A percentile compares a stretch with the other conserved stretches of the same genome.
Evolutionary conservation across 768 basidiomycete species (phyloP).

Genomic region (button mushroom (Agaricus bisporus)): DNA sequence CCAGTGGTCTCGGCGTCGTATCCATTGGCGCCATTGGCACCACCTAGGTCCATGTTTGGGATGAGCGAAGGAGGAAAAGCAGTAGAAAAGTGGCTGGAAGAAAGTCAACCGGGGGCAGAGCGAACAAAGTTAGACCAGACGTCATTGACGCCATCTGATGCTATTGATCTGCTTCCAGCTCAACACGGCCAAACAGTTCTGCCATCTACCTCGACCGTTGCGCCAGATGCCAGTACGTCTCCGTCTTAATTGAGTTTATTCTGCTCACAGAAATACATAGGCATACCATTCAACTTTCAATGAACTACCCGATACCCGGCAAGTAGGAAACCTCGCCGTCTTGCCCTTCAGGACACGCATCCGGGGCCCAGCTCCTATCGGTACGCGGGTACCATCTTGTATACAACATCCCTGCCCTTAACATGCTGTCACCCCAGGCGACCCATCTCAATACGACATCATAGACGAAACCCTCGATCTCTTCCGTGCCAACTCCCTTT

Average conservation of each 20-base stretch:
- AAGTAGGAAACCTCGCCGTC: constrained; percentile 85
- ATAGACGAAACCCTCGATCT: constrained; percentile 95
- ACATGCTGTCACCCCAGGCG: constrained; percentile 43
- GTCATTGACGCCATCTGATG: constrained; percentile 9
- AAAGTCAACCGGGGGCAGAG: background rate
- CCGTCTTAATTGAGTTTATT: constrained; percentile 9
- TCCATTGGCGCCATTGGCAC: constrained; percentile 16
- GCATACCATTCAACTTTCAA: constrained; percentile 96
- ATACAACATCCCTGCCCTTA: background rate
- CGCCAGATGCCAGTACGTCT: constrained; percentile 48
- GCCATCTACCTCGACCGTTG: constrained; percentile 19
- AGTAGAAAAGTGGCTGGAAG: background rate
- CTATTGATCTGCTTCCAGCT: no score
- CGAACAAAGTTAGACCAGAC: background rate
- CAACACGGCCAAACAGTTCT: background rate
- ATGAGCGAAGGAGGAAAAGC: constrained; percentile 18
- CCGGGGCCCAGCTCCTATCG: constrained; percentile 85
- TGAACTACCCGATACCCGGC: constrained; percentile 72
- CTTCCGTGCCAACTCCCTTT: constrained; percentile 97
- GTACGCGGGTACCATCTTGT: constrained; percentile 30
- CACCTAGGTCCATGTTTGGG: constrained; percentile 15
- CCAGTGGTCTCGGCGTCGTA: constrained; percentile 28
- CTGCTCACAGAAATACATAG: constrained; percentile 32
- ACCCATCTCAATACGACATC: constrained; percentile 77
- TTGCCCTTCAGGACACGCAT: constrained; percentile 89